Conservation (phyloP, 306 rosid genomes). For the Corylus heterophylla region DNA sequence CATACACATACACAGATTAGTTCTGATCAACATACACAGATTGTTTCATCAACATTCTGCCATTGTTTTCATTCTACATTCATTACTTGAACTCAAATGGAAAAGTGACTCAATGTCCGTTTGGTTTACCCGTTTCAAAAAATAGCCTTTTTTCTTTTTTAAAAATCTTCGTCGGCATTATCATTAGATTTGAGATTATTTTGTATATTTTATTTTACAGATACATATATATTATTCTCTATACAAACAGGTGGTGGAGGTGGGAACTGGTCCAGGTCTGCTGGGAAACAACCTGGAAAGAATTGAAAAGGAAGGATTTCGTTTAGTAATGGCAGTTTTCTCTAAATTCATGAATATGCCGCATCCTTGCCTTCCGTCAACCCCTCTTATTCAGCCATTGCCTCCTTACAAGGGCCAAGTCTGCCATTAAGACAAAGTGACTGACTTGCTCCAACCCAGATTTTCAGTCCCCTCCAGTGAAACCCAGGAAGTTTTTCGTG, state of each 20-base stretch:
- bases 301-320: not conserved
- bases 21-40: not conserved
- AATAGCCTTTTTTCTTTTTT: no score
- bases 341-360: not conserved
- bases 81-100: not conserved
- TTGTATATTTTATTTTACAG: not conserved
- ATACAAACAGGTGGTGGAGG: not conserved
- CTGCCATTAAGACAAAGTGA: not conserved
- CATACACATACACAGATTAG: not conserved
- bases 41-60: not conserved
- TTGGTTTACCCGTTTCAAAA: no score
- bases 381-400: not conserved
- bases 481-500: not conserved
- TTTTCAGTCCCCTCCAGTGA: no score
- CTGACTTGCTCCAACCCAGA: not conserved
- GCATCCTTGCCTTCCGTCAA: not conserved
- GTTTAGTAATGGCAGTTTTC: not conserved
- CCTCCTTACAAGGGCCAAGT: not conserved
- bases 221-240: not conserved
- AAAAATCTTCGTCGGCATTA: no score
- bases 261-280: not conserved
- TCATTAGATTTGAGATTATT: no score
- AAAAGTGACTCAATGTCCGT: no score
- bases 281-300: slow-evolving; percentile 17
- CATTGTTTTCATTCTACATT: not conserved